Evolutionary conservation across 805 yeast genomes (phyloP), one percentile per base, ranked within the genome.

Genomic region (Barnettozyma californica): DNA sequence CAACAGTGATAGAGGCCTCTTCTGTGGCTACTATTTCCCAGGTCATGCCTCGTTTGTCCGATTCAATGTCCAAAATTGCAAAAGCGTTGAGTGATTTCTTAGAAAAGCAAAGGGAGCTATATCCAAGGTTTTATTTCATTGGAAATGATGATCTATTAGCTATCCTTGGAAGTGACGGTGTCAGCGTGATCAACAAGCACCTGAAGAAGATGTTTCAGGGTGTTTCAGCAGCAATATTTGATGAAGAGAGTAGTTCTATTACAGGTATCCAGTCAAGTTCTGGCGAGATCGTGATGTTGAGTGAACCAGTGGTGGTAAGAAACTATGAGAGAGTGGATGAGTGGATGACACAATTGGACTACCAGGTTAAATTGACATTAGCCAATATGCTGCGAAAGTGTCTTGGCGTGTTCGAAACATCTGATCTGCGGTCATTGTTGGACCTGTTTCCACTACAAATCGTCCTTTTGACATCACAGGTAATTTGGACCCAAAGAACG

Each of bases 131-230:
- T 48, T 90, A 84, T 58, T 91, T 92, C 60, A 68, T 92, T 25
- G 97, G 97, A 6, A 92, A 92, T 61, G 96, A 90, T 51, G 97
- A 92, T 61, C 66, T 92, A 27, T 68, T 92, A 31, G 95, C 88
- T 52, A 76, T 92, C 36, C 76, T 92, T 33, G 96, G 97, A 2
- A 76, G 83, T 0, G 66, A 61, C 5, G 76, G 82, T 53, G 56
- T 78, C 2, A 38, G 41, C 2, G 54, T 71, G 7, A 69, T 83
- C 4, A 80, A 82, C 16, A 74, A 71, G 41, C 90, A 84, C 58
- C 65, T 90, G 44, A 70, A 71, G 42, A 87, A 86, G 58, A 76
- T 90, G 83, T 90, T 86, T 61, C 63, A 80, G 5, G 95, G 92
- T 2, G 68, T 89, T 3, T 54, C 73, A 0, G 58, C 68, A 2